These are phyloP conservation scores for Mycotypha africana DNA, from an alignment of 371 early-diverging fungal species.

Conservation along the genomic window DNA sequence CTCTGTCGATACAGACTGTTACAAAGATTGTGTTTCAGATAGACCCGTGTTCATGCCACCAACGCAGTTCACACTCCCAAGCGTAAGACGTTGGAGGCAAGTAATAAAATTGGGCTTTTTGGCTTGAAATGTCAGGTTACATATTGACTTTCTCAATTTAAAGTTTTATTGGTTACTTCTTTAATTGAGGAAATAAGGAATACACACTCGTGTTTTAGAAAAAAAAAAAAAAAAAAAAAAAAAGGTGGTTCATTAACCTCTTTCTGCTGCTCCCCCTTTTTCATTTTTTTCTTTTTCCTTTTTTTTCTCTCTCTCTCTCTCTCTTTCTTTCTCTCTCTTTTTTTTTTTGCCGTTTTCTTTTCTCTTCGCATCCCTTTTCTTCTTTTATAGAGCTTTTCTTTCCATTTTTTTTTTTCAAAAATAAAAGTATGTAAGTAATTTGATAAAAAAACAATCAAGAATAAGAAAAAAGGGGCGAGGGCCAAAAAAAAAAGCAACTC, in stretches of 20 bases:
- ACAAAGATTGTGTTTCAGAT: too few species aligned
- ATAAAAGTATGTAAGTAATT: background rate
- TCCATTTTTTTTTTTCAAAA: background rate
- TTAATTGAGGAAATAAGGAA: conserved; percentile 12
- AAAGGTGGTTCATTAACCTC: too few species aligned
- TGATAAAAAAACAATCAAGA: background rate
- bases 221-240: background rate
- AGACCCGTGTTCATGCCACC: too few species aligned
- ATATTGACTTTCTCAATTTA: too few species aligned
- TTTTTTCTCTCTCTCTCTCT: conserved; percentile 1
- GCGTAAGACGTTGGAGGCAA: too few species aligned
- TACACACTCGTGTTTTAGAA: conserved; percentile 8
- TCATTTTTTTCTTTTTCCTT: conserved; percentile 1
- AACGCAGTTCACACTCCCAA: too few species aligned
- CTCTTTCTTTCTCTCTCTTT: background rate
- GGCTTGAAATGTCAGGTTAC: too few species aligned
- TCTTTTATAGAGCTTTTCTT: conserved; percentile 3
- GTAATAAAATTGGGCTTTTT: too few species aligned
- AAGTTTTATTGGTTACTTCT: conserved; percentile 6
- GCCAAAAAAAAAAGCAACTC: background rate
- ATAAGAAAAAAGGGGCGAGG: background rate
- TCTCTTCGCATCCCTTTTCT: background rate
- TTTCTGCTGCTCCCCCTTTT: too few species aligned
- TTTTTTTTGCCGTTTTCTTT: conserved; percentile 3
- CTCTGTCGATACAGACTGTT: too few species aligned